Percentiles rank a stretch among this genome's conserved stretches.
These are phyloP conservation scores for Limonium bicolor DNA, from an alignment of 148 eudicot genomes.

Conservation along the genomic window DNA sequence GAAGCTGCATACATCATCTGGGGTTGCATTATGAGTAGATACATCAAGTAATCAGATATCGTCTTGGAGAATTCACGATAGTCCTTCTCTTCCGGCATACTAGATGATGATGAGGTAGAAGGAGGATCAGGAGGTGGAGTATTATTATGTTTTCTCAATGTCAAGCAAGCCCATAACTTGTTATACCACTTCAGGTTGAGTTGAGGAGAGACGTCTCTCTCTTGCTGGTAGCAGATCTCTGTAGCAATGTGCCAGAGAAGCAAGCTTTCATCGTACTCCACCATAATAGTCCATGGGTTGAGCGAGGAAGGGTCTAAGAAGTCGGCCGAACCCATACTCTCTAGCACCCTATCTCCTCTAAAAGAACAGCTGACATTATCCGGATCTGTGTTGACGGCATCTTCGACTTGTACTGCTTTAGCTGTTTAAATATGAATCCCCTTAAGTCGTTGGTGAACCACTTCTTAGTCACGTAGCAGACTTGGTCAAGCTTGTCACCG, in stretches of 20 bases:
- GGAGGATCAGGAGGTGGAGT: too few relatives aligned
- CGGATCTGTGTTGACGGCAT: constrained; percentile 14
- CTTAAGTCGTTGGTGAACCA: constrained; percentile 8
- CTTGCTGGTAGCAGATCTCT: constrained; percentile 11
- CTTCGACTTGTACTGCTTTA: constrained; percentile 17
- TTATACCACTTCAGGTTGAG: background rate
- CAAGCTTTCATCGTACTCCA: constrained; percentile 34
- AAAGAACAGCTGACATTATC: background rate
- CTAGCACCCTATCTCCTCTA: constrained; percentile 4
- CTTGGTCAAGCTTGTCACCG: constrained; percentile 9
- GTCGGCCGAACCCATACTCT: too few relatives aligned
- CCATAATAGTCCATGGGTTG: constrained; percentile 12
- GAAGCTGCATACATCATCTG: constrained; percentile 1
- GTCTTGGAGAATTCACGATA: background rate
- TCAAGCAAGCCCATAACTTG: too few relatives aligned
- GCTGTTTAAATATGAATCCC: constrained; percentile 19
- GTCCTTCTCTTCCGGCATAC: too few relatives aligned
- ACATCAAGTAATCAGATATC: constrained; percentile 1
- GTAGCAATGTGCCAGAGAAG: constrained; percentile 47
- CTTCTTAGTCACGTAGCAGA: constrained; percentile 9
- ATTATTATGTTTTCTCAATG: too few relatives aligned
- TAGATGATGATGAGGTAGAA: too few relatives aligned
- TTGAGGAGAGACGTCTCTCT: background rate
- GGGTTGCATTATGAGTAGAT: background rate
- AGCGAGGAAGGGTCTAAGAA: constrained; percentile 19